phyloP scores from a whole-genome alignment of 768 basidiomycete species.

The Mycena chlorophos region DNA sequence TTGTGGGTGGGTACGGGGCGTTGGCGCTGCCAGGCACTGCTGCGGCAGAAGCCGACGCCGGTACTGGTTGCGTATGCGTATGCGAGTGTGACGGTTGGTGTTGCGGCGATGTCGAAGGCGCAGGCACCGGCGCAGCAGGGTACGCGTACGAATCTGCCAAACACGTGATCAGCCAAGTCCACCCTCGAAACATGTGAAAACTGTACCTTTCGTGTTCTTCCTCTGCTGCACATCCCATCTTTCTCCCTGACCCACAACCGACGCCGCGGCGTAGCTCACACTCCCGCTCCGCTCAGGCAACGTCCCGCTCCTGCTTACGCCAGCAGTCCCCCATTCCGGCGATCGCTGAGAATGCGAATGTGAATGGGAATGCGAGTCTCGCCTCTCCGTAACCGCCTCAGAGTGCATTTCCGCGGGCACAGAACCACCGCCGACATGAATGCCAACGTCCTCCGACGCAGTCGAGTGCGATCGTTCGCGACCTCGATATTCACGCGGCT shows the following conservation, averaged over 20 bases:
- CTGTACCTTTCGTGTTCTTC: neutral
- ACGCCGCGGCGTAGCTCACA: neutral
- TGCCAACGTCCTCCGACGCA: no score
- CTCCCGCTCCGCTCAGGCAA: neutral
- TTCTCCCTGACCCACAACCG: neutral
- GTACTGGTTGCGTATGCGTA: neutral
- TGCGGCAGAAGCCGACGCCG: neutral
- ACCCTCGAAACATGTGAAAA: neutral
- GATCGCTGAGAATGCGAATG: neutral
- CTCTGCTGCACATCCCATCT: neutral
- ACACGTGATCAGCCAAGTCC: neutral
- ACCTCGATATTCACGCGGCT: neutral
- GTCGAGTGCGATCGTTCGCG: no score
- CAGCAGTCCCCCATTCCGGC: no score
- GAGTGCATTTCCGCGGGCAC: neutral
- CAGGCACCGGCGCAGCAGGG: neutral
- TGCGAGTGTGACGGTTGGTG: neutral
- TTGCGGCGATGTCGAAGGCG: no score
- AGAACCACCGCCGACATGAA: no score
- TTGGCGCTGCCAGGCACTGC: neutral
- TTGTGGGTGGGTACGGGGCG: conserved; percentile 43
- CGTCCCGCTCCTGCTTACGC: neutral
- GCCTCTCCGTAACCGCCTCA: neutral
- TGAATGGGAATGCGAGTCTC: neutral
- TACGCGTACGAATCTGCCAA: neutral